Evolutionary conservation across 768 basidiomycete genomes (phyloP), one percentile per base, ranked within the genome.

Genomic region (Lyophyllum decastes): DNA sequence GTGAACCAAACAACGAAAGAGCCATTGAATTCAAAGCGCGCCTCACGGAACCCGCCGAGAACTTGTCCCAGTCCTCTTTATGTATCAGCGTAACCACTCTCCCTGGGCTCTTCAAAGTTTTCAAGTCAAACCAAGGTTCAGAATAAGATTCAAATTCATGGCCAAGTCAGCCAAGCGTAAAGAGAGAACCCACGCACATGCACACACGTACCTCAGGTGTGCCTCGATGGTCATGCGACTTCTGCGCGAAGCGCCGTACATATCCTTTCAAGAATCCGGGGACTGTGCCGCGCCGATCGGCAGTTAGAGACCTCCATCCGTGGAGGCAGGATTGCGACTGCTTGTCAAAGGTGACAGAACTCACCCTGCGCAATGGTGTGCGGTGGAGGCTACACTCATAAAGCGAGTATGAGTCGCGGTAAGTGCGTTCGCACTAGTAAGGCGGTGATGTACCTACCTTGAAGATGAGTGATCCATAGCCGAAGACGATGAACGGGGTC

Each of bases 401-500:
- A 25, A 48, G 44, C 55, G 0, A 49, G 52, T 25, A 38, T 58
- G 4, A 38, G 14, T n/a, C n/a, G 9, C 6, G 35, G 24, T 19
- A 26, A 4, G 16, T 25, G 16, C 17, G 35, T n/a, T 8, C 21
- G n/a, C 26, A 14, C 7, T 19, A 26, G n/a, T n/a, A n/a, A n/a
- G n/a, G n/a, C n/a, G n/a, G 25, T 47, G 4, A 10, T 38, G 25
- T n/a, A 57, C 59, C 30, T 66, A 88, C 94, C 82, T 94, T 95
- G 82, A 90, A 96, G 56, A 96, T 95, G 40, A 97, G 80, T 6
- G 92, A 94, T 11, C 94, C 94, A 64, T 97, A 97, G 27, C 94
- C 94, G 64, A 96, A 97, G 12, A 96, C 90, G 52, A 91, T 78
- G 68, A 88, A 94, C 2, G 77, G 40, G 40, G 17, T 19, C n/a